These are phyloP conservation scores for Solidago caesia DNA, from an alignment of 129 eudicot genomes.

Conservation along the genomic window DNA sequence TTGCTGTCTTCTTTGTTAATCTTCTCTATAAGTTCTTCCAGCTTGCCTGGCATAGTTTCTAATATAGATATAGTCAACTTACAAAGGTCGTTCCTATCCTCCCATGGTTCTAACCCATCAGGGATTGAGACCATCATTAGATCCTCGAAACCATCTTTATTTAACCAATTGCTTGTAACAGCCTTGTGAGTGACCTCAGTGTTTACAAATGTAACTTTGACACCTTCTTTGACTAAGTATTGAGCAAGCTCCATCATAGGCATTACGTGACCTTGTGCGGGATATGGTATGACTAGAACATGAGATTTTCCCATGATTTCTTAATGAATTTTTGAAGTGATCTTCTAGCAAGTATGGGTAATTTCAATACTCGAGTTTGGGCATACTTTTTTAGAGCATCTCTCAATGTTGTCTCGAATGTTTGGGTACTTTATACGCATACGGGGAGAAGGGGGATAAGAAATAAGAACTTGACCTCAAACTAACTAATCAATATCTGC, in stretches of 20 bases:
- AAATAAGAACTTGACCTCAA: too few relatives aligned
- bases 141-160: constrained; percentile 16
- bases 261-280: constrained; percentile 66
- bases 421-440: too few relatives aligned
- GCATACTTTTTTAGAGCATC: background rate
- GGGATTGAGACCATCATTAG: constrained; percentile 31
- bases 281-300: constrained; percentile 43
- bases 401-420: too few relatives aligned
- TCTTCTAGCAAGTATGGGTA: too few relatives aligned
- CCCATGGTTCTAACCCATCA: constrained; percentile 40
- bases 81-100: constrained; percentile 36
- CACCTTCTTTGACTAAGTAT: constrained; percentile 17
- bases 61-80: constrained; percentile 24
- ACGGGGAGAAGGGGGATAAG: too few relatives aligned
- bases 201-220: constrained; percentile 41
- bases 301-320: constrained; percentile 29
- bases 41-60: constrained; percentile 32
- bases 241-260: constrained; percentile 49
- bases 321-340: background rate
- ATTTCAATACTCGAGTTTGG: too few relatives aligned
- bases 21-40: constrained; percentile 43
- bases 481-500: too few relatives aligned
- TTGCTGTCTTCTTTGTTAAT: constrained; percentile 22
- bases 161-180: constrained; percentile 18
- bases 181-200: constrained; percentile 43